Evolutionary conservation across 2,329 filamentous ascomycete genomes (phyloP), one percentile per base, ranked within the genome.

Genomic region (Aciculosporium take): DNA sequence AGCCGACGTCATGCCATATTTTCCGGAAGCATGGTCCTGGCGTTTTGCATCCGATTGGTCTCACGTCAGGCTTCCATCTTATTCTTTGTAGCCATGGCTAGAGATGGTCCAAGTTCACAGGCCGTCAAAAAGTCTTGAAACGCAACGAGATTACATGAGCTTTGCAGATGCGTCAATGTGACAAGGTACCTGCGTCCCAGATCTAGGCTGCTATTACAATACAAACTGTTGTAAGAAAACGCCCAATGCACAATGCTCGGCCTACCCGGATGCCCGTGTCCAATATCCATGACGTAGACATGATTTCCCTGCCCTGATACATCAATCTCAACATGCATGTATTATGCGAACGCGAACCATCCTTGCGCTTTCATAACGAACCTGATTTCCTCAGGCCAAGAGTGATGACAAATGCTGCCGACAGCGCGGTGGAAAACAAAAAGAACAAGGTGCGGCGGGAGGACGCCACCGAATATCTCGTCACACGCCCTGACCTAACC

Each of bases 21-120:
- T 13, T 41, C 37, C 49, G 45, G 40, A 47, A 49, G 52, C 52
- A 59, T 56, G 51, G 53, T 43, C 46, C 40, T 45, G 58, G 56
- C 51, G 51, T 37, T 21, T n/a, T 18, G 15, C 5, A n/a, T 58
- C 56, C 53, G 56, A 52, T 28, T 39, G 27, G 35, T 25, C 30
- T 17, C 55, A 58, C 57, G 56, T 55, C 53, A 45, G 47, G 48
- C 53, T 52, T 54, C 49, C 32, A 53, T 50, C 50, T 59, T 3
- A 17, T 13, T 15, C 15, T 30, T 6, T 30, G 15, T 45, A 48
- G 47, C 50, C 10, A 35, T 21, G 34, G 23, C 12, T n/a, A n/a
- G n/a, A n/a, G n/a, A n/a, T 39, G 21, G 27, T 45, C 42, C 42
- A 47, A 18, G 24, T 32, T 18, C n/a, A 13, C 28, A 17, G 10